Evolutionary conservation across 2,329 filamentous ascomycete genomes (phyloP), one percentile per base, ranked within the genome.

Genomic region (Epichloe hybrida): DNA sequence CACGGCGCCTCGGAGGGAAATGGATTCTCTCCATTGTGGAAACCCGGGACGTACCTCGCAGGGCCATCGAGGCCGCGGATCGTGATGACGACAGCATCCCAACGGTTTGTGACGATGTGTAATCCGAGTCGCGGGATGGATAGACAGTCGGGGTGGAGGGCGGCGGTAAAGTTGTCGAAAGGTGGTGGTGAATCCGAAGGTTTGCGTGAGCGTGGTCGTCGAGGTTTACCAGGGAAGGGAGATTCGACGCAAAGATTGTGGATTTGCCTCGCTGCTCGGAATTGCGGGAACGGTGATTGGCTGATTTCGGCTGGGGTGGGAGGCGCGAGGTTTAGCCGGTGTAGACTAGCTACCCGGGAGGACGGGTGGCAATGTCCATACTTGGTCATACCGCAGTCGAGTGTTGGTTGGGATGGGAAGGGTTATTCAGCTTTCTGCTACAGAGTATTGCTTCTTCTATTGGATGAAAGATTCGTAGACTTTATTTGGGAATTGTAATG

Each of bases 61-160:
- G 66, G 60, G 73, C 71, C 69, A 75, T 69, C 59, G 73, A 69
- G 66, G 71, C 72, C 62, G 71, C 71, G 58, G 72, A 72, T 67
- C 74, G 72, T 63, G 72, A 64, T 53, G 72, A 71, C 52, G 67
- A 66, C 56, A 75, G 64, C 73, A 77, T 77, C 56, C 59, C 64
- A 61, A 51, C 42, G 27, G 21, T 23, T n/a, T 44, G 6, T 7
- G 23, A 11, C 37, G 31, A 21, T 4, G 13, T 37, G 39, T 13
- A 7, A 38, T 31, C 45, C 35, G 21, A 35, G 39, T 34, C 20
- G 13, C 21, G 35, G 23, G n/a, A n/a, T n/a, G 34, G 35, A 34
- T 31, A 31, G 35, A 36, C 31, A 23, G 9, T 23, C 15, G 27
- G 34, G 31, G 11, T 37, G 46, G 38, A 17, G 37, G 15, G n/a